Evolutionary conservation across 148 eudicot species (phyloP), one percentile per base, ranked within the genome.

Genomic region (Polygonum aviculare): DNA sequence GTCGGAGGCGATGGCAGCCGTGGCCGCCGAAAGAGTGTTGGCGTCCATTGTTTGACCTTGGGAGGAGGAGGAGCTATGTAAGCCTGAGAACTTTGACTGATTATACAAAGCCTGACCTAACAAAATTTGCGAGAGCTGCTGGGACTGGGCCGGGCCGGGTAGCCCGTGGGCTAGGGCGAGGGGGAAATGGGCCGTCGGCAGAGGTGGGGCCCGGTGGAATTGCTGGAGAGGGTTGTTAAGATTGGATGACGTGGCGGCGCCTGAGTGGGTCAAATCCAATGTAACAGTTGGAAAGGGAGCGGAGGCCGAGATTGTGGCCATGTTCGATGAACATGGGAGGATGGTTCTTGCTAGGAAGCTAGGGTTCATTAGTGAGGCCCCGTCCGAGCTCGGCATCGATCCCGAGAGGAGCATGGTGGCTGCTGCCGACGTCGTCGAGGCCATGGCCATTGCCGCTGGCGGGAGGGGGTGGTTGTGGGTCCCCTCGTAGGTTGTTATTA

Each of bases 261-360:
- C 36, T 59, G 80, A 74, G 16, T 87, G 92, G 4, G 98, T 93
- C 7, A 93, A 82, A 87, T 93, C 98, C 44, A 93, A 77, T 74
- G 98, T 93, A 10, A 93, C 91, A 0, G 98, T 93, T 67, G 98
- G 98, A 38, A 89, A 93, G 14, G 97, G 98, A 3, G 98, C 97
- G 4, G 98, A 91, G 10, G 98, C 98, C 12, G 98, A 93, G 52
- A 93, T 93, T 74, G 98, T 87, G 0, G 98, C 96, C 87, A 93
- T 85, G 85, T 82, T 93, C 18, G 98, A 81, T 4, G 96, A 88
- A 74, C 86, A 82, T 5, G 96, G 93, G 44, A 93, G 89, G n/a
- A 91, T 85, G 7, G 98, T 78, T 51, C 94, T 82, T 15, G 98
- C 92, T 40, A 90, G 83, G 77, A 91, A 82, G 75, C 87, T 88